Evolutionary conservation across 2,329 filamentous ascomycete species (phyloP).

Genomic region (Diaporthe destruens): DNA sequence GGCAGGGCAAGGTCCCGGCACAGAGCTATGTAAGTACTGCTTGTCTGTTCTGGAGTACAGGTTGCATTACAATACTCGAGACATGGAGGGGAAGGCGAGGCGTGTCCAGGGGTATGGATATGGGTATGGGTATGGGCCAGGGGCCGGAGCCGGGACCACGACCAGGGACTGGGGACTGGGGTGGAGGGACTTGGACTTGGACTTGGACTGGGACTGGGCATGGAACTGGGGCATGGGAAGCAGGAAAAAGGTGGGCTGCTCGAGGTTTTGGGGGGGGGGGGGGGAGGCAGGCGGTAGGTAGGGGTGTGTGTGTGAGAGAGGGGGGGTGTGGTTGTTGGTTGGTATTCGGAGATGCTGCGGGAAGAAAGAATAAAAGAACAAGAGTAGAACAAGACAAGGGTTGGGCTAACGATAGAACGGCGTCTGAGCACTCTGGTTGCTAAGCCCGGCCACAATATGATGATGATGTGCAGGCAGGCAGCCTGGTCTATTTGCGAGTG

Average conservation of each 20-base stretch:
- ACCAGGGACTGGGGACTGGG: conserved; percentile 29
- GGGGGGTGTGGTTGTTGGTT: neutral
- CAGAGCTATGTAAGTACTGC: conserved; percentile 37
- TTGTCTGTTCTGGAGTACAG: conserved; percentile 23
- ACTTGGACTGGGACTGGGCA: conserved; percentile 11
- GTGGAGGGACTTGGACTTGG: too few species aligned
- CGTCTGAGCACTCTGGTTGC: conserved; percentile 15
- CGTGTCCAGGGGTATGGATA: conserved; percentile 28
- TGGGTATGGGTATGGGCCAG: conserved; percentile 30
- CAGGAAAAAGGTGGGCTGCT: conserved; percentile 30
- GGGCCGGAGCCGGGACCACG: conserved; percentile 35
- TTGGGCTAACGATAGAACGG: conserved; percentile 28
- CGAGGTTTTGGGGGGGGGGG: neutral
- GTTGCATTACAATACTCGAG: conserved; percentile 36
- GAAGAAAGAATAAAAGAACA: neutral
- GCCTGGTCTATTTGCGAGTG: conserved; percentile 20
- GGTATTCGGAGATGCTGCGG: conserved; percentile 3
- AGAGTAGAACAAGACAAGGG: conserved; percentile 12
- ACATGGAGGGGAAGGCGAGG: conserved; percentile 37
- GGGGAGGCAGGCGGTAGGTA: too few species aligned
- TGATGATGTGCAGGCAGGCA: conserved; percentile 28
- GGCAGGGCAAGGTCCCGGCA: conserved; percentile 28
- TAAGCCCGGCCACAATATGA: conserved; percentile 16
- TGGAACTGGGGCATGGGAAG: conserved; percentile 27
- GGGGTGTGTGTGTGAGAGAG: neutral